A percentile compares a stretch with the other conserved stretches of the same genome.
Evolutionary conservation across 2,329 filamentous ascomycete species (phyloP).

Genomic region (Fusarium sp.): DNA sequence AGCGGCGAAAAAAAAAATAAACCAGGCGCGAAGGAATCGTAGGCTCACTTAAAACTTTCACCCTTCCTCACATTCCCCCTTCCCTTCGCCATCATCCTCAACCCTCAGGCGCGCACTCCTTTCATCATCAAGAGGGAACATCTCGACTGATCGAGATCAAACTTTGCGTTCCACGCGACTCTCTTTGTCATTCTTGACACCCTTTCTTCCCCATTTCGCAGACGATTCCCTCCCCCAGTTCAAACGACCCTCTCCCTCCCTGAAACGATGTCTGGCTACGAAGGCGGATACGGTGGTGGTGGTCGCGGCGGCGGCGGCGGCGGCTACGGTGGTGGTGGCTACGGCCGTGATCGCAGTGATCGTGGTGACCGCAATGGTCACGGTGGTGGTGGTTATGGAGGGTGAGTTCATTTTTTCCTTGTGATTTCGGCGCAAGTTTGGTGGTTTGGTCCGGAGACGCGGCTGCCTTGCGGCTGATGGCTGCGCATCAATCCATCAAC

Average conservation of each 20-base stretch:
- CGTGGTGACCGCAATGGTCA: slow-evolving; percentile 59
- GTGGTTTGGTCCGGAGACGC: slow-evolving; percentile 23
- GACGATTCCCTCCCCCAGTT: slow-evolving; percentile 24
- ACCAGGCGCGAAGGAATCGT: slow-evolving; percentile 38
- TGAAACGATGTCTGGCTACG: slow-evolving; percentile 58
- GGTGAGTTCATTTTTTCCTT: slow-evolving; percentile 48
- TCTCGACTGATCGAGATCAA: slow-evolving; percentile 37
- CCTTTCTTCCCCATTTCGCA: slow-evolving; percentile 17
- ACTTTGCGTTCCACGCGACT: slow-evolving; percentile 32
- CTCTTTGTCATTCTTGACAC: slow-evolving; percentile 29
- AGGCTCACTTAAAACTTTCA: slow-evolving; percentile 42
- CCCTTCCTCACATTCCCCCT: slow-evolving; percentile 40
- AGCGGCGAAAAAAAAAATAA: slow-evolving; percentile 46
- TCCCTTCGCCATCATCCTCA: slow-evolving; percentile 41
- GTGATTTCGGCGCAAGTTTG: slow-evolving; percentile 16
- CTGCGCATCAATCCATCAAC: slow-evolving; percentile 19
- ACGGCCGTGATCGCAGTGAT: slow-evolving; percentile 56
- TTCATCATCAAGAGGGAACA: slow-evolving; percentile 40
- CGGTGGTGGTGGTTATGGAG: slow-evolving; percentile 52
- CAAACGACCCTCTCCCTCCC: slow-evolving; percentile 16
- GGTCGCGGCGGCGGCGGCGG: slow-evolving; percentile 45
- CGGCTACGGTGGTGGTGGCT: slow-evolving; percentile 50
- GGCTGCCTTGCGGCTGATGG: slow-evolving; percentile 17
- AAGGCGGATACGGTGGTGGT: slow-evolving; percentile 46
- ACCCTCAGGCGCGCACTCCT: slow-evolving; percentile 46